Evolutionary conservation across 23 red algal species (phyloP).

Genomic region (Gracilaria domingensis): DNA sequence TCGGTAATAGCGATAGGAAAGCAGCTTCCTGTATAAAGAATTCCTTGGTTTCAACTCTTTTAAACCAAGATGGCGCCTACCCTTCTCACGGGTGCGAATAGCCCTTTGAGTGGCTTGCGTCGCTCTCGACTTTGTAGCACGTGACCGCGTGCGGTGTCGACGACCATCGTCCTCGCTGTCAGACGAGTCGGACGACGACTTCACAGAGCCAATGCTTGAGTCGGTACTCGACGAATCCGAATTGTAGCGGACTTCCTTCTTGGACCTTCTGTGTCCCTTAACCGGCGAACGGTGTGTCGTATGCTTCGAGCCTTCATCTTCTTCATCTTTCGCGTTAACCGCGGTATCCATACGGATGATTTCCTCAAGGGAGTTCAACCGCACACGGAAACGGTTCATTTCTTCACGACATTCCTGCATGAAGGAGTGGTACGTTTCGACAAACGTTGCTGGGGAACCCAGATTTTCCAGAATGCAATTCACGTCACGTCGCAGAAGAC

Average conservation of each 20-base stretch:
- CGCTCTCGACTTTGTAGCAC: not conserved
- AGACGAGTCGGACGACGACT: not conserved
- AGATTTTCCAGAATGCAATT: not conserved
- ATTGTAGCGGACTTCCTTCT: not conserved
- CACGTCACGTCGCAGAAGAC: not conserved
- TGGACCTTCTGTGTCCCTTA: not conserved
- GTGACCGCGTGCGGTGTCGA: not conserved
- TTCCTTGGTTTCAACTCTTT: slow-evolving; percentile 14
- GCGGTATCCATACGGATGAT: not conserved
- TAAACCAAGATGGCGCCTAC: not conserved
- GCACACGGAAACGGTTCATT: not conserved
- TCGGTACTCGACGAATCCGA: not conserved
- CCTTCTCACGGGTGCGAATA: not conserved
- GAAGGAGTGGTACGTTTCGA: not conserved
- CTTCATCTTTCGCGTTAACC: not conserved
- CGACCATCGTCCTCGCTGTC: not conserved
- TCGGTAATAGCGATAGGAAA: not conserved
- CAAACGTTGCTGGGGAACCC: not conserved
- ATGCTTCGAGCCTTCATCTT: not conserved
- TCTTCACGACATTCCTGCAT: not conserved
- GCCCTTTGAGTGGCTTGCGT: not conserved
- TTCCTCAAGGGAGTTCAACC: not conserved
- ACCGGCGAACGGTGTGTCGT: not conserved
- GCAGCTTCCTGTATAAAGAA: not conserved
- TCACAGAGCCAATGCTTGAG: not conserved